Percentiles rank a stretch among this genome's conserved stretches.
These are phyloP conservation scores for Colletotrichum navitas DNA, from an alignment of 2,329 filamentous ascomycete genomes.

Conservation along the genomic window DNA sequence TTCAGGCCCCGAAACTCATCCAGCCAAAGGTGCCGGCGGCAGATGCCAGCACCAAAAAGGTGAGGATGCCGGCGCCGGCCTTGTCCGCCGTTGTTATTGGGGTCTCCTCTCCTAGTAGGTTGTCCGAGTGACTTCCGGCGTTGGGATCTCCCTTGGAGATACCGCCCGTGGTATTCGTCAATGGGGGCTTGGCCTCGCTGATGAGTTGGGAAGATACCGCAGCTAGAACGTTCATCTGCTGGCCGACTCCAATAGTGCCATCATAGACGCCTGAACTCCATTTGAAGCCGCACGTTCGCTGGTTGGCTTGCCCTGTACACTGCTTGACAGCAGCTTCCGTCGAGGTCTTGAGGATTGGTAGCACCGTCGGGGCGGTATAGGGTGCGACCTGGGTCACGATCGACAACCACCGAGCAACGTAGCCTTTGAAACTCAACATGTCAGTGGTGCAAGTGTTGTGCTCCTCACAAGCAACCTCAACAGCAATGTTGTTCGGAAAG, in stretches of 20 bases:
- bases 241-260: slow-evolving; percentile 68
- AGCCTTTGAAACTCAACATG: slow-evolving; percentile 73
- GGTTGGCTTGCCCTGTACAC: slow-evolving; percentile 64
- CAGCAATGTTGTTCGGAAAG: slow-evolving; percentile 68
- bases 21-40: slow-evolving; percentile 59
- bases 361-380: slow-evolving; percentile 62
- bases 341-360: slow-evolving; percentile 64
- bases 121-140: slow-evolving; percentile 55
- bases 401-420: slow-evolving; percentile 69
- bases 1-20: slow-evolving; percentile 60
- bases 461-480: slow-evolving; percentile 71
- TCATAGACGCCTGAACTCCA: slow-evolving; percentile 67
- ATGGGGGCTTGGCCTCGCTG: slow-evolving; percentile 54
- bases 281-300: slow-evolving; percentile 65
- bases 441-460: slow-evolving; percentile 70
- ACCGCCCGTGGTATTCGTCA: slow-evolving; percentile 64
- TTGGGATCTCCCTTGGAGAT: slow-evolving; percentile 60
- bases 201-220: slow-evolving; percentile 67
- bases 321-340: slow-evolving; percentile 66
- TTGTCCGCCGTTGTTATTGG: slow-evolving; percentile 59
- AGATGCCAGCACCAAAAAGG: slow-evolving; percentile 57
- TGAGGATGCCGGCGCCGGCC: slow-evolving; percentile 63
- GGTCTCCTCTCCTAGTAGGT: slow-evolving; percentile 48
- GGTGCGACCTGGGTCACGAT: slow-evolving; percentile 67
- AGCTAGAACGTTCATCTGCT: slow-evolving; percentile 70